Base-by-base conservation (phyloP, 345 rosid genomes). In the Boechera retrofracta region DNA sequence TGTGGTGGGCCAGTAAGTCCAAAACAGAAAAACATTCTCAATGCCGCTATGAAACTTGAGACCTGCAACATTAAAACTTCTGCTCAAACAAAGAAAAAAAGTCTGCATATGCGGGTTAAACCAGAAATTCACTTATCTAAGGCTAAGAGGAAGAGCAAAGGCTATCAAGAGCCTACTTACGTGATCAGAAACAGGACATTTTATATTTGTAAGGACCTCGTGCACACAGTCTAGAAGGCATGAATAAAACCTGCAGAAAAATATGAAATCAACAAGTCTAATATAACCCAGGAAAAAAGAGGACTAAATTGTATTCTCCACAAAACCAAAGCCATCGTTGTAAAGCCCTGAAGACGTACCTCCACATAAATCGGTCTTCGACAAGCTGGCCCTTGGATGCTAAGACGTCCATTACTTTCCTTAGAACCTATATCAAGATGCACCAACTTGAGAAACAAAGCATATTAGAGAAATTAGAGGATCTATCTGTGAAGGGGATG, bases 181-280 rank as follows among this genome's bases (percentile, higher is more conserved):
- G 74, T 94, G 98, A 31, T 89, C 97, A 78, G 88, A 79, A 77
- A 86, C 83, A 62, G 95, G 84, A 78, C 84, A 82, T 83, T 89
- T 94, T 15, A 83, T 83, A 77, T 89, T 86, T 32, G 63, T 65
- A 79, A 92, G 95, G 82, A 92, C 85, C 83, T 84, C 49, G 75
- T 94, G 97, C 74, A 92, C 82, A 83, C 92, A 87, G 67, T 88
- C 84, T 71, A 94, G 92, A 77, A 92, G 90, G 71, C 92, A 80
- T 64, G 83, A 83, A 84, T 90, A 92, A 81, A 94, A 92, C 78
- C 97, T 94, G 86, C 73, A 76, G 31, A 47, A 73, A 52, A 63
- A 59, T 13, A 29, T 48, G 67, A 31, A 47, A 45, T 45, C 4
- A 31, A 53, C 41, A 51, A 58, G 61, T 68, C 32, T 66, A 26